phyloP scores from a whole-genome alignment of 2,329 filamentous ascomycete genomes.

The Curvularia hawaiiensis region DNA sequence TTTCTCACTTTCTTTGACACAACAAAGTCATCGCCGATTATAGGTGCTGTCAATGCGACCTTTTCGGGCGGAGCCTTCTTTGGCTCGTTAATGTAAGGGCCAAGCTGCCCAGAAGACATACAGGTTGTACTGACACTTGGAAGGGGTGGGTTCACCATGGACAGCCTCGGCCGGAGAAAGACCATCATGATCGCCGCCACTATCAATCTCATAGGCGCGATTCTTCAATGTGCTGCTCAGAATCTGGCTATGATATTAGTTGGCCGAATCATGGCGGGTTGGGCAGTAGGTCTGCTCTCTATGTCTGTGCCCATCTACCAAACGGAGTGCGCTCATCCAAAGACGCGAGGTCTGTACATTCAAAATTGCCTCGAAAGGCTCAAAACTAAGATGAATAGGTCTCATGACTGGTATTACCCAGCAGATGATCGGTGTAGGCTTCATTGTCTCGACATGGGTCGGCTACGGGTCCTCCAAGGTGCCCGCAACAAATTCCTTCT shows the following conservation, averaged over 20 bases:
- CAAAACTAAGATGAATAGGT: constrained; percentile 25
- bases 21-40: constrained; percentile 54
- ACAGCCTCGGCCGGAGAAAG: constrained; percentile 63
- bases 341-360: constrained; percentile 55
- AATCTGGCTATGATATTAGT: constrained; percentile 62
- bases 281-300: constrained; percentile 63
- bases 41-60: constrained; percentile 68
- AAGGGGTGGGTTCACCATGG: constrained; percentile 62
- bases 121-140: constrained; percentile 4
- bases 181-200: constrained; percentile 65
- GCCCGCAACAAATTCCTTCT: constrained; percentile 44
- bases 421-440: constrained; percentile 63
- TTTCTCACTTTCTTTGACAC: constrained; percentile 65
- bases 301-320: constrained; percentile 69
- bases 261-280: constrained; percentile 64
- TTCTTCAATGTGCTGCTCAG: constrained; percentile 63
- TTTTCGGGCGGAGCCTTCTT: constrained; percentile 65
- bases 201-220: constrained; percentile 63
- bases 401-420: constrained; percentile 62
- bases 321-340: constrained; percentile 64
- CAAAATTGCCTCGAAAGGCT: neutral
- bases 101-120: neutral
- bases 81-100: constrained; percentile 54
- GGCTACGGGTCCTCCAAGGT: constrained; percentile 52
- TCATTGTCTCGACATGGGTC: constrained; percentile 61